Conservation (phyloP, 441 rosid genomes). For the Hura crepitans region DNA sequence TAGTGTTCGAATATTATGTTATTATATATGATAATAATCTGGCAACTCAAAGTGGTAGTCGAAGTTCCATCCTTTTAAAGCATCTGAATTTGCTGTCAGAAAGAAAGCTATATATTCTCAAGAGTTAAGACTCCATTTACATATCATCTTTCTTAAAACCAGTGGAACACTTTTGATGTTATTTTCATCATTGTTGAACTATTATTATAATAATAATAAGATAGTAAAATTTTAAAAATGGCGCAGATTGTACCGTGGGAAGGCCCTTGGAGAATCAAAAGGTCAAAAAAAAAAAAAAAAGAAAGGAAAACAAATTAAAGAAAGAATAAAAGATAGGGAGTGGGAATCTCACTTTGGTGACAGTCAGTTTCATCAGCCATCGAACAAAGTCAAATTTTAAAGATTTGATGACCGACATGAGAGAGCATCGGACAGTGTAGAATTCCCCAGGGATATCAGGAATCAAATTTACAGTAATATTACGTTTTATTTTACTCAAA, state of each 20-base stretch:
- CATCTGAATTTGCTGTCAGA: neutral
- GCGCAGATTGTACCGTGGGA: too few relatives aligned
- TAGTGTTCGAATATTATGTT: neutral
- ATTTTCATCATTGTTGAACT: neutral
- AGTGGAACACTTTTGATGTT: constrained; percentile 7
- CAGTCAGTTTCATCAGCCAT: too few relatives aligned
- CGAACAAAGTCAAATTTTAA: constrained; percentile 45
- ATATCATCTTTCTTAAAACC: constrained; percentile 16
- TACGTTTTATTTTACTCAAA: neutral
- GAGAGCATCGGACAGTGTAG: neutral
- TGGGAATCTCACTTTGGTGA: constrained; percentile 25
- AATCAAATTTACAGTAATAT: constrained; percentile 20
- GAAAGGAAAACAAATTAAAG: too few relatives aligned
- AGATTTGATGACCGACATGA: constrained; percentile 14
- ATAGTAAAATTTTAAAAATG: too few relatives aligned
- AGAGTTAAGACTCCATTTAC: constrained; percentile 5
- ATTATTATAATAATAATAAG: too few relatives aligned
- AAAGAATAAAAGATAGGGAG: too few relatives aligned
- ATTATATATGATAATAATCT: neutral
- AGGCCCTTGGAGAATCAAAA: constrained; percentile 14
- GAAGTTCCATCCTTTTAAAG: neutral
- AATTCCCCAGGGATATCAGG: constrained; percentile 4
- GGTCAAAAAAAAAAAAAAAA: constrained; percentile 13
- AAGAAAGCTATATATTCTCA: constrained; percentile 11
- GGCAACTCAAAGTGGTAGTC: neutral